Percentiles rank a stretch among this genome's conserved stretches.
These are phyloP conservation scores for Pilasporangium apinafurcum DNA, from an alignment of 352 stramenopile genomes.

Conservation along the genomic window DNA sequence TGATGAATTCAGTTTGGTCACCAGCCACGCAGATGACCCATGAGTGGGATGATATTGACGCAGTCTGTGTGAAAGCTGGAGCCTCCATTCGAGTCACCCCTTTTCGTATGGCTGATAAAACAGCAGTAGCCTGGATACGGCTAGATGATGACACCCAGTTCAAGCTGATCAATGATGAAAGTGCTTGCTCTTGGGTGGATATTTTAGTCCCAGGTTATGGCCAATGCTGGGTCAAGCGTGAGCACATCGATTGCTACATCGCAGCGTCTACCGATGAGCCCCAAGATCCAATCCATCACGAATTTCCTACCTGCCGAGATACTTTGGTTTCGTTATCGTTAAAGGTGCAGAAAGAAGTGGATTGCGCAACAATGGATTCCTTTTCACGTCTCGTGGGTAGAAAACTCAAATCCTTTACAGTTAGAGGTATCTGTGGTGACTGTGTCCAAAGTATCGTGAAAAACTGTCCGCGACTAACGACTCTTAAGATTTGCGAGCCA, in stretches of 20 bases:
- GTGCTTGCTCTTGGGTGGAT: neutral
- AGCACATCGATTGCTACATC: neutral
- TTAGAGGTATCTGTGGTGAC: neutral
- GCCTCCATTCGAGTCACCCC: neutral
- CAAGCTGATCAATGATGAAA: neutral
- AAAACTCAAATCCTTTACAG: neutral
- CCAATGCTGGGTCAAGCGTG: neutral
- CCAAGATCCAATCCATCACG: neutral
- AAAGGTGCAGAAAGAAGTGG: too few relatives aligned
- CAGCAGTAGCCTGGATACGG: neutral
- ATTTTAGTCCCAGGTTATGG: slow-evolving; percentile 5
- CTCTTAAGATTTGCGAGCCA: neutral
- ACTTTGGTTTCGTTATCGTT: too few relatives aligned
- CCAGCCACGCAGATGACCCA: too few relatives aligned
- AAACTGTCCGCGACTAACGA: neutral
- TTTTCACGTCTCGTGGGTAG: too few relatives aligned
- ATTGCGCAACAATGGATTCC: too few relatives aligned
- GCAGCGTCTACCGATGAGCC: neutral
- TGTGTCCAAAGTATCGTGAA: neutral
- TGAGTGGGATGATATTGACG: neutral
- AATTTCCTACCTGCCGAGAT: slow-evolving; percentile 1
- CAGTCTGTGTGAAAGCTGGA: neutral
- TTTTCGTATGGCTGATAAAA: neutral
- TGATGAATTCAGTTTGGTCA: neutral
- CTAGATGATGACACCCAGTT: slow-evolving; percentile 1